Evolutionary conservation across 345 rosid genomes (phyloP).

Genomic region (Salix exigua): DNA sequence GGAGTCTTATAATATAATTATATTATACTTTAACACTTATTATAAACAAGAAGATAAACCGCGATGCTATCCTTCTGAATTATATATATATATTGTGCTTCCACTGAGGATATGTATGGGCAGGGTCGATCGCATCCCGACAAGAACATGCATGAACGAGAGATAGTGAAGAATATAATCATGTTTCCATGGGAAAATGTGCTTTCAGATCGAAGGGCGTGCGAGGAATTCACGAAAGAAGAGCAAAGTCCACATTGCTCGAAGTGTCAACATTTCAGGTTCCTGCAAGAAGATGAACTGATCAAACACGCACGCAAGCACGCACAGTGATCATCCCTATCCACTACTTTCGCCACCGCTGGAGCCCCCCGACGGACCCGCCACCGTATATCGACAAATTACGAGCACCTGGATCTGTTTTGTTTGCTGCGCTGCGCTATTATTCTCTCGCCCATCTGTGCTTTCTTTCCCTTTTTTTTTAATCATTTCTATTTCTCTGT

Average conservation of each 20-base stretch:
- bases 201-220: too few species aligned
- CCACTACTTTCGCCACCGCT: constrained; percentile 11
- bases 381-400: not conserved
- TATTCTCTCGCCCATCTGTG: not conserved
- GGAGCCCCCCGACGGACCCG: not conserved
- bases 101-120: too few species aligned
- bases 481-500: not conserved
- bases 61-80: too few species aligned
- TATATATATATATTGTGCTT: too few species aligned
- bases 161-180: not conserved
- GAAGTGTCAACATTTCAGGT: constrained; percentile 1
- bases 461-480: too few species aligned
- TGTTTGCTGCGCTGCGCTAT: not conserved
- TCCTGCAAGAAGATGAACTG: not conserved
- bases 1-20: too few species aligned
- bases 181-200: not conserved
- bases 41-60: too few species aligned
- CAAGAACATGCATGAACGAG: too few species aligned
- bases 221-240: not conserved
- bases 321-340: constrained; percentile 4
- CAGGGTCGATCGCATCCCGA: too few species aligned
- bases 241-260: not conserved
- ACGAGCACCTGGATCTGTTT: not conserved
- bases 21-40: too few species aligned
- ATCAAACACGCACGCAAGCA: too few species aligned